Evolutionary conservation across 306 rosid genomes (phyloP).

Genomic region (Arachis hypogaea): DNA sequence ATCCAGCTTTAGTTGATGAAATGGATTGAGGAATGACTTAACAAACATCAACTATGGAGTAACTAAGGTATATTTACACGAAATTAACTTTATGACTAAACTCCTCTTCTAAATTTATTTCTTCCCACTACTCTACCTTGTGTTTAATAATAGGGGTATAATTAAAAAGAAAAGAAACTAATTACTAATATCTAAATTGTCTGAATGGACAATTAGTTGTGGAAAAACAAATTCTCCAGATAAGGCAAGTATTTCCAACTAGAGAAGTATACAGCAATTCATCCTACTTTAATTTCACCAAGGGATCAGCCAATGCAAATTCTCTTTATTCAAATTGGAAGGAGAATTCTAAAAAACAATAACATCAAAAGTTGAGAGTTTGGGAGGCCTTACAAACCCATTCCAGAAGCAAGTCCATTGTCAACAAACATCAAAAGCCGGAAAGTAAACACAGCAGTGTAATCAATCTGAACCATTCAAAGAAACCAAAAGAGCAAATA

Average conservation of each 20-base stretch:
- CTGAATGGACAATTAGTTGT: too few relatives aligned
- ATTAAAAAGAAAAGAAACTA: too few relatives aligned
- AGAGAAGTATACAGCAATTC: neutral
- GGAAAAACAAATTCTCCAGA: too few relatives aligned
- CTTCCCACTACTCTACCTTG: too few relatives aligned
- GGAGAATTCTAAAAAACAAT: slow-evolving; percentile 21
- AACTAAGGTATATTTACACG: too few relatives aligned
- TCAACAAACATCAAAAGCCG: slow-evolving; percentile 87
- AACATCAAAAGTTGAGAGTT: slow-evolving; percentile 39
- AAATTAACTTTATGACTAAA: too few relatives aligned
- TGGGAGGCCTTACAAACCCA: slow-evolving; percentile 82
- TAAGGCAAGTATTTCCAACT: neutral
- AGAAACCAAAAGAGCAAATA: neutral
- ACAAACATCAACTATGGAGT: too few relatives aligned
- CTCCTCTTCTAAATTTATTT: too few relatives aligned
- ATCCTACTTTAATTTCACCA: slow-evolving; percentile 23
- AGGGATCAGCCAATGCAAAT: slow-evolving; percentile 5
- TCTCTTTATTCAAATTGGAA: slow-evolving; percentile 18
- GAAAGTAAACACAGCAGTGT: slow-evolving; percentile 67
- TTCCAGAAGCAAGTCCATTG: slow-evolving; percentile 84
- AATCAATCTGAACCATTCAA: slow-evolving; percentile 65
- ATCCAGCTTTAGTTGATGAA: too few relatives aligned
- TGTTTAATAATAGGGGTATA: too few relatives aligned
- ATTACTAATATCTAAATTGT: too few relatives aligned
- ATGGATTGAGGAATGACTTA: too few relatives aligned